Conservation (phyloP, 1,284 basidiomycete species). For the Phylloporus sp. region DNA sequence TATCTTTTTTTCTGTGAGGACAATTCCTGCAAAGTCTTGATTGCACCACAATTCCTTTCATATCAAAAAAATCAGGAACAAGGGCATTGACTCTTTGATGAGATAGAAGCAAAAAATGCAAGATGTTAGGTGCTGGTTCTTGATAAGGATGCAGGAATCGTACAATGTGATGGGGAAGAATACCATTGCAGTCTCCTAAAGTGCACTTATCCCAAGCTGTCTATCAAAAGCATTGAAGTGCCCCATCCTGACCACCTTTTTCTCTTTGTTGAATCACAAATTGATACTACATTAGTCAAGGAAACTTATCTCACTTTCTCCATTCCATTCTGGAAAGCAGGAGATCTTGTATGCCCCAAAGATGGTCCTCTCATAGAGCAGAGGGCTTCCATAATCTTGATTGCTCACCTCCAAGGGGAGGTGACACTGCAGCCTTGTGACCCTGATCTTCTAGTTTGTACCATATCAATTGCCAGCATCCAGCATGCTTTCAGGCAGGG, state of each 20-base stretch:
- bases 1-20: background rate
- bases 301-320: background rate
- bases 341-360: background rate
- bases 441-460: too few relatives aligned
- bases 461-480: too few relatives aligned
- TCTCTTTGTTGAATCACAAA: background rate
- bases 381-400: background rate
- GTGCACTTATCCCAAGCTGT: background rate
- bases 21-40: background rate
- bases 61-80: too few relatives aligned
- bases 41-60: background rate
- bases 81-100: background rate
- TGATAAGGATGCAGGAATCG: background rate
- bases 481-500: too few relatives aligned
- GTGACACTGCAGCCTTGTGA: background rate
- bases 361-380: background rate
- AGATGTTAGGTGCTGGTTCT: background rate
- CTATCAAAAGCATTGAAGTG: background rate
- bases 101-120: background rate
- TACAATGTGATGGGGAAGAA: too few relatives aligned
- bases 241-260: background rate
- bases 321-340: background rate
- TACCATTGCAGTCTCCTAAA: background rate
- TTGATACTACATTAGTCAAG: background rate
- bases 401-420: background rate